Base-by-base conservation (phyloP, 768 basidiomycete species). In the Leccinum olivaceopallidum region DNA sequence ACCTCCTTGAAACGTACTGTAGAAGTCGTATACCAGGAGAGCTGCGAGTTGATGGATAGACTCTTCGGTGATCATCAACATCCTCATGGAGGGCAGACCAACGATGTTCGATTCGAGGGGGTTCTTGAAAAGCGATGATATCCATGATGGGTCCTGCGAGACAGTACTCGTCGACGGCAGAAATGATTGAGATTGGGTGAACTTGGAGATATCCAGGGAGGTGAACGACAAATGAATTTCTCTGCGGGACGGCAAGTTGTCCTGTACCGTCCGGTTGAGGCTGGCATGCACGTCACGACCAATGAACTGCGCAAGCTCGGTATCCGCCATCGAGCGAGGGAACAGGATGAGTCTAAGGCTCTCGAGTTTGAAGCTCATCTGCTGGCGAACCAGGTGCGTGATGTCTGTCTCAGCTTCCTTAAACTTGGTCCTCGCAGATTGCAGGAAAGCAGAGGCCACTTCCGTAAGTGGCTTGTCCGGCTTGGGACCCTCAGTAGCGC, bases 361-460 rank as follows among this genome's bases (percentile, higher is more conserved):
- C 53, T 83, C 80, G 32, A 94, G 79, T 32, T 81, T 82, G 53
- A 95, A 81, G 63, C 85, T 86, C 81, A 95, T 87, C 60, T 86
- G 83, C 69, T 93, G 90, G 54, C 80, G 78, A 61, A 95, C 84
- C 16, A 82, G 75, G 63, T 87, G 86, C 6, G 82, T 81, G 8
- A 89, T 72, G 1, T 77, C 81, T 9, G 76, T 73, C 59, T 88
- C 89, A 14, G 81, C 79, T 73, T 91, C 90, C 64, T 83, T 87
- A 73, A 92, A 83, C 22, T 85, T 83, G 48, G 78, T 85, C 47
- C 85, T 83, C 28, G 92, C 89, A 0, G 90, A 89, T 57, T 83
- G 79, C 42, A 94, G 73, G 85, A 94, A 90, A 32, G 92, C 90
- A 63, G 90, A 85, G 2, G 93, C 92, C n/a, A 94, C 91, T 13